Base-by-base conservation (phyloP, 192 early-diverging fungal species). In the Backusella macrospora region DNA sequence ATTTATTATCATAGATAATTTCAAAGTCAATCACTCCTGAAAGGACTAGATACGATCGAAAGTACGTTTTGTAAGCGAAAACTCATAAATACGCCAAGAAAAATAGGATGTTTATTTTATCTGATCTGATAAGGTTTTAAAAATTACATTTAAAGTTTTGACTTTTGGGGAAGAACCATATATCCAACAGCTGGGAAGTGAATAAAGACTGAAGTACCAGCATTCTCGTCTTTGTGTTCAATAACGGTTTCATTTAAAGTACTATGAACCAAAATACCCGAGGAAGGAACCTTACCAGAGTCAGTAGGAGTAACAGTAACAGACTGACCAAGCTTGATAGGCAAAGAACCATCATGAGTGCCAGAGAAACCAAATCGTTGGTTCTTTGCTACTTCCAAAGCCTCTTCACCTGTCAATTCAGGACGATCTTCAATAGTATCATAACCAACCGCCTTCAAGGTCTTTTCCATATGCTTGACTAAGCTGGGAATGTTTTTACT, bases 251-350 rank as follows among this genome's bases (percentile, higher is more conserved):
- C 18, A 5, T 78, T 15, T 6, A 44, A n/a, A 10, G 68, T 74
- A 3, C 45, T 43, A 21, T 42, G 39, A 10, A 78, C 72, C 6
- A 78, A 42, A 14, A 21, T 40, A 5, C 77, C 77, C 4, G 37
- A n/a, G 13, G 69, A 63, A 14, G 77, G 72, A 8, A 69, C 46
- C 7, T 63, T 47, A 6, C 77, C 77, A 9, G 62, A 69, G 7
- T 78, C 77, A 6, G 63, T 26, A 29, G 77, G 77, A 1, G 77
- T 78, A 8, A 78, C 77, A 64, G 55, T 38, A 6, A 78, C 77
- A 4, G 16, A n/a, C 16, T 73, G 52, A 26, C 77, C 77, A 37
- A 65, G 18, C 13, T 52, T 70, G 8, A 78, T 62, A 16, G 52
- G 70, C 12, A 66, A 40, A 45, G 26, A 38, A 2, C 52, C 43